Conservation (phyloP, 768 basidiomycete species). For the Trametes punicea region DNA sequence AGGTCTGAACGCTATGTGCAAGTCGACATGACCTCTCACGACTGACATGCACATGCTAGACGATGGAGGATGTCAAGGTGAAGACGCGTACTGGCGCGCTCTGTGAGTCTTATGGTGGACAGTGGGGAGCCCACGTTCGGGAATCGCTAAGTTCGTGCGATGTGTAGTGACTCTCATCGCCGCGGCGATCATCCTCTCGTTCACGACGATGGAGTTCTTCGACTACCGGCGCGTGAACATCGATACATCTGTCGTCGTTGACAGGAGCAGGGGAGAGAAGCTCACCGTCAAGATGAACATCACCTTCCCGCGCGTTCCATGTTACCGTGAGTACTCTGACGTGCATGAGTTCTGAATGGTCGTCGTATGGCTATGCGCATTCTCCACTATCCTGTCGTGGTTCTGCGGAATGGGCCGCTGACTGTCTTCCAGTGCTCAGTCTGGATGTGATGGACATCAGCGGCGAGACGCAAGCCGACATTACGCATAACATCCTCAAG, state of each 20-base stretch:
- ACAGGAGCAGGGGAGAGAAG: constrained; percentile 93
- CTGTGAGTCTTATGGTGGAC: constrained; percentile 45
- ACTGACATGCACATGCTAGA: too few relatives aligned
- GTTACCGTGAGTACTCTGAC: constrained; percentile 91
- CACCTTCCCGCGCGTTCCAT: constrained; percentile 95
- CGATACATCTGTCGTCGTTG: constrained; percentile 92
- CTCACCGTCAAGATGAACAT: constrained; percentile 88
- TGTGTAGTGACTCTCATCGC: constrained; percentile 84
- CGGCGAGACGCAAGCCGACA: constrained; percentile 89
- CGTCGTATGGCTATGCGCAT: too few relatives aligned
- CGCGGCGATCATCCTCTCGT: constrained; percentile 86
- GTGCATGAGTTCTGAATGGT: too few relatives aligned
- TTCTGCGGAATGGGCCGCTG: neutral
- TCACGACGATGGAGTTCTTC: constrained; percentile 91
- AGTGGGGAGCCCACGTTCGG: neutral
- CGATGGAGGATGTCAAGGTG: constrained; percentile 98
- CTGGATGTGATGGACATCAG: constrained; percentile 98
- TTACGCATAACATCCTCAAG: constrained; percentile 88
- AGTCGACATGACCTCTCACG: neutral
- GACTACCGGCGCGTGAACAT: constrained; percentile 87
- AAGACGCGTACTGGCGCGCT: constrained; percentile 93
- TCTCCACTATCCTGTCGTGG: neutral
- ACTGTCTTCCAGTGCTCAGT: constrained; percentile 68
- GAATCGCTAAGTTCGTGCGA: constrained; percentile 9
- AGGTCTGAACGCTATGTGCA: constrained; percentile 77